phyloP scores from a whole-genome alignment of 441 rosid genomes.

The Eruca vesicaria region DNA sequence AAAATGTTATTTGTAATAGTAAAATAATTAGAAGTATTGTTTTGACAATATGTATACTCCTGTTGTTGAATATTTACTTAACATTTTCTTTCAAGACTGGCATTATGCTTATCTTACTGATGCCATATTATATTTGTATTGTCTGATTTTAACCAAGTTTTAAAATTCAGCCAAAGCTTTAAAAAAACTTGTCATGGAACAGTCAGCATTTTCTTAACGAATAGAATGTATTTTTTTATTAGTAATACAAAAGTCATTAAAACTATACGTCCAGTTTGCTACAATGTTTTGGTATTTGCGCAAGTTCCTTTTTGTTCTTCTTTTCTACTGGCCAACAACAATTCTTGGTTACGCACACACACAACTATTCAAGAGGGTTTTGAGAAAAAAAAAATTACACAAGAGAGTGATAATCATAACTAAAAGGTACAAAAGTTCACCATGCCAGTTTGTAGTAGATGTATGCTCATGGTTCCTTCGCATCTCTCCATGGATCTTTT shows the following conservation, averaged over 20 bases:
- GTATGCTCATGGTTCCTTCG: neutral
- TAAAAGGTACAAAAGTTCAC: neutral
- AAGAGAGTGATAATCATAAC: neutral
- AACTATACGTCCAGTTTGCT: neutral
- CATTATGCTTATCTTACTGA: neutral
- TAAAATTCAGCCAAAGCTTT: neutral
- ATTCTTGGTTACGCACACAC: neutral
- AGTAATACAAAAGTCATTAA: neutral
- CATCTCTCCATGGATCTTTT: neutral
- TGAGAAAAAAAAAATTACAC: too few species aligned
- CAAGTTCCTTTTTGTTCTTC: neutral
- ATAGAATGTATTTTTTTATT: neutral
- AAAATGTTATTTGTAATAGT: too few species aligned
- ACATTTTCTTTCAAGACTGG: neutral
- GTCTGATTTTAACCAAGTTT: neutral
- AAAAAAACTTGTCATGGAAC: neutral
- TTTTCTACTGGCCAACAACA: neutral
- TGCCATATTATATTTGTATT: neutral
- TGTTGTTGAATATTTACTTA: neutral
- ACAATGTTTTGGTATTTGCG: neutral
- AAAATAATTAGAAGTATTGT: neutral
- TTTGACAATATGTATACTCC: too few species aligned
- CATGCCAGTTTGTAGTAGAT: neutral
- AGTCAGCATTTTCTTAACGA: too few species aligned
- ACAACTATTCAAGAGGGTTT: too few species aligned